Conservation (phyloP, 176 grass and related monocot species). For the Typha latifolia region DNA sequence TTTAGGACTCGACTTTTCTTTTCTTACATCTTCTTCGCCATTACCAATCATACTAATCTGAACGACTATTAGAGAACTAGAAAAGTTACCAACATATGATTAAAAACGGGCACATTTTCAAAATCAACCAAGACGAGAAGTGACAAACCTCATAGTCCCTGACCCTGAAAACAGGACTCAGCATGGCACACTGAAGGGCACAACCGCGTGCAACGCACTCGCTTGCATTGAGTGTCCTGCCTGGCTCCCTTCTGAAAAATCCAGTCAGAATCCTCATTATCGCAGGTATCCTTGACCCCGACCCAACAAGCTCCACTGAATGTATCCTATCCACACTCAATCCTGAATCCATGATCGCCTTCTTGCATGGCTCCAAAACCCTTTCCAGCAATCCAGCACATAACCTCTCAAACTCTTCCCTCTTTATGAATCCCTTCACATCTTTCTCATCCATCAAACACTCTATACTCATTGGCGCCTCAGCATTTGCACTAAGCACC, state of each 20-base stretch:
- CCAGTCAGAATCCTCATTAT: slow-evolving; percentile 61
- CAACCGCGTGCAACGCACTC: slow-evolving; percentile 87
- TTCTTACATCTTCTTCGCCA: too few species aligned
- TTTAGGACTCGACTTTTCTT: too few species aligned
- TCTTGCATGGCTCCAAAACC: slow-evolving; percentile 64
- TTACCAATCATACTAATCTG: too few species aligned
- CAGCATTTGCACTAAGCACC: slow-evolving; percentile 68
- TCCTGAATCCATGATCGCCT: slow-evolving; percentile 36
- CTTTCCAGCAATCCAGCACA: slow-evolving; percentile 42
- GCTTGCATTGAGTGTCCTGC: slow-evolving; percentile 85
- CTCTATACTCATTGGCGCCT: slow-evolving; percentile 70
- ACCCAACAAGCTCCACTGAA: slow-evolving; percentile 87
- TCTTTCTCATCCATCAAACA: slow-evolving; percentile 99
- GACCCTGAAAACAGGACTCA: slow-evolving; percentile 79
- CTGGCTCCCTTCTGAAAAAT: slow-evolving; percentile 73
- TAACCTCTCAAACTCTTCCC: slow-evolving; percentile 82
- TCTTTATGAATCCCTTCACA: slow-evolving; percentile 66
- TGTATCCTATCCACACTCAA: slow-evolving; percentile 45
- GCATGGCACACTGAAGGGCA: slow-evolving; percentile 89
- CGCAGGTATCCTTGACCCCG: slow-evolving; percentile 75
- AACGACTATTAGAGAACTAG: too few species aligned
- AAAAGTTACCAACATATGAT: too few species aligned
- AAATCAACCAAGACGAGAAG: not conserved
- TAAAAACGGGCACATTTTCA: not conserved
- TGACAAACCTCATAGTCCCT: slow-evolving; percentile 74